These are phyloP conservation scores for Pleurostoma richardsiae DNA, from an alignment of 2,329 filamentous ascomycete species.

Conservation along the genomic window DNA sequence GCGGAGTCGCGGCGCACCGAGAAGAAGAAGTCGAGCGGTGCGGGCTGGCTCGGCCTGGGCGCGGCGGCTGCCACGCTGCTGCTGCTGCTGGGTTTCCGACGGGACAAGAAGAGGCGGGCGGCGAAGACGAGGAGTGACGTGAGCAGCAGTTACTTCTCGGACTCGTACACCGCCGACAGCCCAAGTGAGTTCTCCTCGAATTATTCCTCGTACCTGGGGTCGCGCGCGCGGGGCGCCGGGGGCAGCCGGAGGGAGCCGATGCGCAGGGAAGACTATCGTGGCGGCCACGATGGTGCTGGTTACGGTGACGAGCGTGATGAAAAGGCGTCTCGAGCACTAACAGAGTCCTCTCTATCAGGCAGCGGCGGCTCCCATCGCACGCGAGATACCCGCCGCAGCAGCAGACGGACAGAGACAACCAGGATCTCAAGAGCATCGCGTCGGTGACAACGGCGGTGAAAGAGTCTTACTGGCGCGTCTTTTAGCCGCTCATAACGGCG, in stretches of 20 bases:
- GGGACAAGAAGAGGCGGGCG: constrained; percentile 41
- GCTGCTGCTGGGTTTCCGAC: constrained; percentile 47
- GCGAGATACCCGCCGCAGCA: constrained; percentile 21
- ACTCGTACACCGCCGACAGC: constrained; percentile 45
- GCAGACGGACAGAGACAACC: constrained; percentile 7
- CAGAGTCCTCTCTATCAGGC: constrained; percentile 5
- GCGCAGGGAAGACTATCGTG: constrained; percentile 2
- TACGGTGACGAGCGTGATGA: constrained; percentile 5
- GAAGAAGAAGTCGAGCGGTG: constrained; percentile 41
- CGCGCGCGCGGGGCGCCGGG: constrained; percentile 3
- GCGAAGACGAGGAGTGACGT: constrained; percentile 37
- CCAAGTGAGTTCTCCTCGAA: constrained; percentile 41
- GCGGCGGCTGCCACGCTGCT: constrained; percentile 46
- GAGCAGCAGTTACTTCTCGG: constrained; percentile 48
- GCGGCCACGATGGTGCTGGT: constrained; percentile 1
- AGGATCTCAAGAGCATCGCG: constrained; percentile 8
- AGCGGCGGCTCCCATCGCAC: constrained; percentile 37
- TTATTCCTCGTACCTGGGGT: constrained; percentile 4
- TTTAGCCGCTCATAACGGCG: too few relatives aligned
- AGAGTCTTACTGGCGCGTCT: too few relatives aligned
- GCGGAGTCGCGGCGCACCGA: constrained; percentile 35
- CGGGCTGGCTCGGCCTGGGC: constrained; percentile 48
- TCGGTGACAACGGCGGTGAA: constrained; percentile 4
- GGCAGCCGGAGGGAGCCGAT: constrained; percentile 2
- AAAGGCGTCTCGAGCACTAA: not conserved